Base-by-base conservation (phyloP, 2,329 filamentous ascomycete species). In the Dactylonectria macrodidyma region DNA sequence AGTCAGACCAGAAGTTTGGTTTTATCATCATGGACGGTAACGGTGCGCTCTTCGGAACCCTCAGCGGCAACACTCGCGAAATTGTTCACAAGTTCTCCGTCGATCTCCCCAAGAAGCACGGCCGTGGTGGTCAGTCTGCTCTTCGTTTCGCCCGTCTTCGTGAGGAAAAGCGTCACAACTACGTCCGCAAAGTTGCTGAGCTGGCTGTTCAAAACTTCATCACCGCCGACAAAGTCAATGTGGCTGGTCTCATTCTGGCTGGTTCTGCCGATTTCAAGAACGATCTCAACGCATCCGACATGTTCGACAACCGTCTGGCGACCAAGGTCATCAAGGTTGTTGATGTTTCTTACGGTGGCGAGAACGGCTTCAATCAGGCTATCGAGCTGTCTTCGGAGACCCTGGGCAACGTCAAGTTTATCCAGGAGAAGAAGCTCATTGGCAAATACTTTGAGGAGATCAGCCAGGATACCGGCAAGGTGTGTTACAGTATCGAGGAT, bases 1-100 rank as follows among this genome's bases (percentile, higher is more conserved):
- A 99, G 85, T 98, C 95, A 19, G 96, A 99, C 82, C 96, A 98
- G 85, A 98, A 97, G 84, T 99, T 99, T 77, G 96, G 96, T 62
- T 99, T 99, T 86, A 99, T 99, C 83, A 92, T 99, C 85, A 99
- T 99, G 96, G 96, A 99, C 81, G 96, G 96, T 86, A 99, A 99
- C 84, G 97, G 96, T 77, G 94, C 96, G 50, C 91, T 99, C 34
- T 99, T 99, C 76, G 96, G 96, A 77, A 99, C 96, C 1, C 88
- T 99, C 48, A 97, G 95, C 78, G 97, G 96, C 76, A 99, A 99
- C 84, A 99, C 96, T 41, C 92, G 96, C 81, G 97, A 99, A 77
- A 89, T 99, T 57, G 89, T 98, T 59, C 96, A 99, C 87, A 99
- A 99, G 85, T 97, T 99, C 86, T 94, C 93, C 22, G 96, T 99